Evolutionary conservation across 805 yeast species (phyloP), one percentile per base, ranked within the genome.

Genomic region (Wickerhamiella qilinensis): DNA sequence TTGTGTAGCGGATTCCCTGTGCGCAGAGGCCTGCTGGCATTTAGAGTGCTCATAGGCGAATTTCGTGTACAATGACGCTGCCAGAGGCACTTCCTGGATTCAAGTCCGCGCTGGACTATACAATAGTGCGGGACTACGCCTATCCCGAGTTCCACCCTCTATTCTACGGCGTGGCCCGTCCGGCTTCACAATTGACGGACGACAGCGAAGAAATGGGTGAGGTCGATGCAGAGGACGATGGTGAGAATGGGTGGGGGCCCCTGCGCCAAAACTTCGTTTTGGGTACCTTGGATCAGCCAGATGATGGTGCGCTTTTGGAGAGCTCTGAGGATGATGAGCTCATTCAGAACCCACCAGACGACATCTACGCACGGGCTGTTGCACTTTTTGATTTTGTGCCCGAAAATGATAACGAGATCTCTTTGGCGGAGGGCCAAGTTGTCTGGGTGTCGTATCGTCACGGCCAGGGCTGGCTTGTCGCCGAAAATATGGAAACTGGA

Each of bases 401-500:
- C 0, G 97, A 91, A 55, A 91, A 91, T 56, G 94, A 84, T 49
- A 91, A 91, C 57, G 99, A 91, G 52, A 72, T 86, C 33, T 71
- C 68, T 9, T 61, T 91, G 24, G 59, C 52, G 12, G 93, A 79
- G 49, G 94, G 94, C 27, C 96, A 91, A 58, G 57, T 73, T 12
- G 73, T 91, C 2, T 77, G 85, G 71, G 79, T 91, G 22, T 74
- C 78, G 42, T 88, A 86, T 56, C 73, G 93, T 41, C 94, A 88
- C 56, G 97, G 97, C 20, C 96, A 88, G 56, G 99, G 99, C 6
- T 91, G 98, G 99, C 68, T 91, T 3, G 96, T 91, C 37, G 97
- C 96, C 0, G 68, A 68, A 43, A 85, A 84, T 51, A 77, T 82
- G 1, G 65, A 53, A 20, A 68, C 79, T 2, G 84, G 83, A 1